A percentile compares a stretch with the other conserved stretches of the same genome.
Conservation (phyloP, 73 alveolate genomes). For the Uronychia setigera region DNA sequence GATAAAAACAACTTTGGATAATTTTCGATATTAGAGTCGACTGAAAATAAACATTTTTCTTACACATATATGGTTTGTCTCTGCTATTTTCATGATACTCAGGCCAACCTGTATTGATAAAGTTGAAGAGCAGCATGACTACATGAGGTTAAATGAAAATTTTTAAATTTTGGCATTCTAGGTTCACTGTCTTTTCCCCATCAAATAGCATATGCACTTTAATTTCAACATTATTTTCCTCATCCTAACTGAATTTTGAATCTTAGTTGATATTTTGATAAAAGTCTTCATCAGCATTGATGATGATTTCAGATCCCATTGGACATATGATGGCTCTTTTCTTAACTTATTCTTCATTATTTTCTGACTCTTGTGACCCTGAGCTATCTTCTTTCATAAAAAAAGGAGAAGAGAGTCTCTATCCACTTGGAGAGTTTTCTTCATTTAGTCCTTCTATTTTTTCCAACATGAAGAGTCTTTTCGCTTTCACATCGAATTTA, state of each 20-base stretch:
- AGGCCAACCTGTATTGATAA: not conserved
- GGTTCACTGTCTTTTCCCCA: not conserved
- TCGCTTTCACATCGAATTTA: not conserved
- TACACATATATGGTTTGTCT: not conserved
- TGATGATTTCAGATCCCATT: not conserved
- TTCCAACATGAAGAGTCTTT: not conserved
- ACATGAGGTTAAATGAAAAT: not conserved
- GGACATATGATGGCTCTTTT: not conserved
- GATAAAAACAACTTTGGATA: not conserved
- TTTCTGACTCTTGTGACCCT: not conserved
- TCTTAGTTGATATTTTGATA: too few species aligned
- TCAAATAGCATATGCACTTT: not conserved
- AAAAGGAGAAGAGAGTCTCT: not conserved
- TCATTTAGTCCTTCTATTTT: not conserved
- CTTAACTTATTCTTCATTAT: not conserved
- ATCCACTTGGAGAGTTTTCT: not conserved
- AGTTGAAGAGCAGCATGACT: not conserved
- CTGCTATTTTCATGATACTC: not conserved
- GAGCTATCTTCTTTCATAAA: not conserved
- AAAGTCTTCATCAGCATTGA: not conserved
- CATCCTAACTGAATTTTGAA: not conserved
- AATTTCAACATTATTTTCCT: not conserved
- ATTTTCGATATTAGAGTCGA: not conserved
- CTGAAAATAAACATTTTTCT: not conserved
- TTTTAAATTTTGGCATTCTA: not conserved